Evolutionary conservation across 768 basidiomycete species (phyloP), one percentile per base, ranked within the genome.

Genomic region (Serendipita vermifera): DNA sequence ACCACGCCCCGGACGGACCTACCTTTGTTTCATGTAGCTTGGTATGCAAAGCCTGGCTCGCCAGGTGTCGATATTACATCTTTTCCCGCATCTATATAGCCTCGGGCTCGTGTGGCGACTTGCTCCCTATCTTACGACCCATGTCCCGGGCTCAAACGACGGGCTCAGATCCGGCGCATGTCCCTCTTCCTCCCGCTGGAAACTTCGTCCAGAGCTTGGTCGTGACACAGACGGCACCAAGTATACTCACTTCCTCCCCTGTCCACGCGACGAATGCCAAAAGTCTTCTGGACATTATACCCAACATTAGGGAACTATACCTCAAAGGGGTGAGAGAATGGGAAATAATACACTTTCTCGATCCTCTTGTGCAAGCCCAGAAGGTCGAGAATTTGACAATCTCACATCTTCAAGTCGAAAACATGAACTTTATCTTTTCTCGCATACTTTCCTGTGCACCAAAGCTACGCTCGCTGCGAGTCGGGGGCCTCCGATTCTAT

Each of bases 31-130:
- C 46, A 20, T 51, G 46, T n/a, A 51, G 46, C n/a, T 29, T 51
- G 22, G 46, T 51, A 20, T 51, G 46, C 46, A 20, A 31, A 20
- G 46, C 24, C 15, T 51, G 46, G 46, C 46, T 51, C 46, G 24
- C n/a, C 29, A 20, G 46, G 31, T 51, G 46, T 51, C 46, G 46
- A n/a, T 51, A 26, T 29, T 51, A 51, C 3, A 20, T 51, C 46
- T 51, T 51, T 29, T 29, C 24, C 24, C 46, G 46, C 46, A 7
- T 51, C 46, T 51, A 20, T 1, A 26, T 51, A 7, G 20, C 20
- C n/a, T 20, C 46, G 9, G 46, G 46, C 20, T 20, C 24, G 9
- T 20, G 22, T 26, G 2, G 27, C 11, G 46, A 51, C 3, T 20
- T 51, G 6, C 27, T 51, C 20, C 46, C 46, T 20, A n/a, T 22